These are phyloP conservation scores for Pyricularia grisea DNA, from an alignment of 2,329 filamentous ascomycete species.

Conservation along the genomic window DNA sequence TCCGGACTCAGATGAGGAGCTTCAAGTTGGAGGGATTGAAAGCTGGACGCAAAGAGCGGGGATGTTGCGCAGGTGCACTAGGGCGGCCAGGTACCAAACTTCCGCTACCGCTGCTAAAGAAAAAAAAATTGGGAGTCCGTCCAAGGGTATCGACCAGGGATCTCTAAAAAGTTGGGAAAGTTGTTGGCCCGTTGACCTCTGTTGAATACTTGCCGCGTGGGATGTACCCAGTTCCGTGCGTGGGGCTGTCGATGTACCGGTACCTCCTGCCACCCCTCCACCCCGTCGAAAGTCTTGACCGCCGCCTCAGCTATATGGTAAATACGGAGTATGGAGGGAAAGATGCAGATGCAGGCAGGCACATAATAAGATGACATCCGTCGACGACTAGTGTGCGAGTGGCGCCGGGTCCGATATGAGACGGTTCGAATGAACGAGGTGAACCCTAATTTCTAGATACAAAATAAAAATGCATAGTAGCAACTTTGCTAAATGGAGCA, in stretches of 20 bases:
- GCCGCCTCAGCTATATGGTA: background rate
- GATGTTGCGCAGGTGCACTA: slow-evolving; percentile 5
- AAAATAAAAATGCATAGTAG: background rate
- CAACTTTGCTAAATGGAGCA: background rate
- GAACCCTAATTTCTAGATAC: background rate
- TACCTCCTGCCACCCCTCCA: slow-evolving; percentile 4
- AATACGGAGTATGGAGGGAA: background rate
- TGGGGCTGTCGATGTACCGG: slow-evolving; percentile 7
- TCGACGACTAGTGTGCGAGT: background rate
- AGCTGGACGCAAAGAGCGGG: slow-evolving; percentile 1
- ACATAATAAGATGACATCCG: background rate
- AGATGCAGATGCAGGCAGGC: too few relatives aligned
- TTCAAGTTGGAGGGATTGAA: background rate
- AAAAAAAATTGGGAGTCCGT: slow-evolving; percentile 2
- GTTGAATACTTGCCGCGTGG: slow-evolving; percentile 13
- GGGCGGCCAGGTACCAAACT: slow-evolving; percentile 1
- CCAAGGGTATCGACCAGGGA: slow-evolving; percentile 4
- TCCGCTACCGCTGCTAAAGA: background rate
- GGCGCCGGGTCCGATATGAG: background rate
- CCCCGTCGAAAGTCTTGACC: background rate
- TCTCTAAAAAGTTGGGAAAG: slow-evolving; percentile 18
- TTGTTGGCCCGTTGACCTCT: slow-evolving; percentile 18
- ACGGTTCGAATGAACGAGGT: background rate
- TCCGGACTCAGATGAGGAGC: background rate
- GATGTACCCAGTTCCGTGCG: slow-evolving; percentile 7